Conservation (phyloP, 2,329 filamentous ascomycete genomes). For the Sclerotinia glacialis region DNA sequence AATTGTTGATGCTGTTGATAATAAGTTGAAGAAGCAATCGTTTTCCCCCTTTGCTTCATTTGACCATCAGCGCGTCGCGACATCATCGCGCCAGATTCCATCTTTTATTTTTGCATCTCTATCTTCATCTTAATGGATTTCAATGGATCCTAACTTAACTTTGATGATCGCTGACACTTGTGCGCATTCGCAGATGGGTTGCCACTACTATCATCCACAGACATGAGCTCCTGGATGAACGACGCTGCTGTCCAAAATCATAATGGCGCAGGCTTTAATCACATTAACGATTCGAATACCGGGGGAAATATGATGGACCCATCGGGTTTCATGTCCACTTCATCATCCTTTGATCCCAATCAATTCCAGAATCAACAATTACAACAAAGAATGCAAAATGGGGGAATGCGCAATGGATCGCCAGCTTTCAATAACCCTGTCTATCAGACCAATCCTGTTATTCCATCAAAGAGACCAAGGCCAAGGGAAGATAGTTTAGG, state of each 20-base stretch:
- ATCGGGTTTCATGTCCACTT: constrained; percentile 59
- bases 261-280: constrained; percentile 66
- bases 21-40: constrained; percentile 25
- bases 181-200: constrained; percentile 39
- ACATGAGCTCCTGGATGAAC: constrained; percentile 73
- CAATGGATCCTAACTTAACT: constrained; percentile 19
- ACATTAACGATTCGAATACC: constrained; percentile 57
- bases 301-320: constrained; percentile 63
- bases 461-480: constrained; percentile 84
- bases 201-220: constrained; percentile 45
- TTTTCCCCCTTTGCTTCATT: constrained; percentile 23
- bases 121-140: constrained; percentile 13
- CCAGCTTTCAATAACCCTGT: constrained; percentile 73
- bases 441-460: constrained; percentile 81
- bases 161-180: constrained; percentile 36
- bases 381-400: constrained; percentile 69
- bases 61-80: constrained; percentile 22
- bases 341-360: constrained; percentile 57
- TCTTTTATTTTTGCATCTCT: constrained; percentile 16
- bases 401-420: constrained; percentile 77
- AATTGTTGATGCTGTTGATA: constrained; percentile 17
- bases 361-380: constrained; percentile 51
- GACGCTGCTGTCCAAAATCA: constrained; percentile 65
- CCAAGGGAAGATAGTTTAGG: constrained; percentile 80
- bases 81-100: constrained; percentile 20